Conservation (phyloP, 306 rosid species). For the barrel medic (Medicago truncatula) region MtrunA17r5.0-ANR NC_053045.1:45800001-45800500, state of each 20-base stretch:
- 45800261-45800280: background rate
- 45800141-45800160: background rate
- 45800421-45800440: background rate
- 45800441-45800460: background rate
- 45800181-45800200: background rate
- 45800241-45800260: background rate
- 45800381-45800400: background rate
- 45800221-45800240: background rate
- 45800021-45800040: background rate
- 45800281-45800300: background rate
- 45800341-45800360: background rate
- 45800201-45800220: background rate
- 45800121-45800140: background rate
- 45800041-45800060: background rate
- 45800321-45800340: background rate
- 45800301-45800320: background rate
- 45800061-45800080: background rate
- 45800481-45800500: too few species aligned
- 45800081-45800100: background rate
- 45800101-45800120: background rate
- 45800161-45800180: background rate
- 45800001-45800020: background rate
- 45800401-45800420: background rate
- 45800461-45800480: too few species aligned
- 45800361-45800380: background rate